Evolutionary conservation across 495 filamentous ascomycete genomes (phyloP).

Genomic region (Evernia prunastri): DNA sequence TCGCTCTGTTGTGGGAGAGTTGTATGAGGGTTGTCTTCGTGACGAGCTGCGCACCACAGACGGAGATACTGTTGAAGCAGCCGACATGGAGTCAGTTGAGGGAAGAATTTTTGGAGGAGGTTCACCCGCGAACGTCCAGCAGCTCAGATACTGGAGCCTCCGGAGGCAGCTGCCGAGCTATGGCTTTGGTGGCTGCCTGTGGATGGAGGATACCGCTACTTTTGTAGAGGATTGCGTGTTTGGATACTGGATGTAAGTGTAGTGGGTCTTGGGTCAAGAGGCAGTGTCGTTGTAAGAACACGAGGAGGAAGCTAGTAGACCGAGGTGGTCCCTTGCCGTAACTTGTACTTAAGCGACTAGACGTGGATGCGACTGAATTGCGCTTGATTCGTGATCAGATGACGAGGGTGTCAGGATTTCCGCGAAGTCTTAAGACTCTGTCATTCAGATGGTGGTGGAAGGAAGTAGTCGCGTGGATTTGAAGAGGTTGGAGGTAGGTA

Average conservation of each 20-base stretch:
- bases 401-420: not conserved
- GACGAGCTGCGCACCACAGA: slow-evolving; percentile 27
- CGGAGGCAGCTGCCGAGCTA: not conserved
- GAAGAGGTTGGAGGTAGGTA: not conserved
- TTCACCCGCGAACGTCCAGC: not conserved
- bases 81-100: slow-evolving; percentile 17
- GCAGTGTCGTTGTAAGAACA: not conserved
- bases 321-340: slow-evolving; percentile 1
- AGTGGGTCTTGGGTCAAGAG: not conserved
- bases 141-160: not conserved
- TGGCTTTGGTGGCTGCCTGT: not conserved
- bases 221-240: not conserved
- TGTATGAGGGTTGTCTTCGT: slow-evolving; percentile 23
- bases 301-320: not conserved
- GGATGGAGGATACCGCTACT: not conserved
- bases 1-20: slow-evolving; percentile 41
- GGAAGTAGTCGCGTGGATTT: not conserved
- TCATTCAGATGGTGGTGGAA: not conserved
- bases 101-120: not conserved
- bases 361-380: not conserved
- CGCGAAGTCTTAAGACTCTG: not conserved
- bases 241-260: not conserved
- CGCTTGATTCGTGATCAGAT: slow-evolving; percentile 1
- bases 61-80: slow-evolving; percentile 24
- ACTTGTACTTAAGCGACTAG: too few species aligned